Conservation (phyloP, 441 rosid genomes). For the Gossypium davidsonii region DNA sequence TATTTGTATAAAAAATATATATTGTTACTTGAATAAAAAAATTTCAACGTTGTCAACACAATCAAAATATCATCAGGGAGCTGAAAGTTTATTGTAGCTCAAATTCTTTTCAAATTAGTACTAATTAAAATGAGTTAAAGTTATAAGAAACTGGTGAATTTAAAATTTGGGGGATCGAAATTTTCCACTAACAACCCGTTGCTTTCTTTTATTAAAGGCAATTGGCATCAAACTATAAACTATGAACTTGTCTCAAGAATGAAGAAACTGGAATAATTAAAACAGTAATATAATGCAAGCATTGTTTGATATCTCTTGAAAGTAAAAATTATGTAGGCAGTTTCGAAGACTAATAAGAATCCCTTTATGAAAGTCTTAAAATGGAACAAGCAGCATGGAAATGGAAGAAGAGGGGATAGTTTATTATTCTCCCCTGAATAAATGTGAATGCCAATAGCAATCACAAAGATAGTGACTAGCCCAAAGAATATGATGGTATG, state of each 20-base stretch:
- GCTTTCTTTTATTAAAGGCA: neutral
- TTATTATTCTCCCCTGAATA: slow-evolving; percentile 24
- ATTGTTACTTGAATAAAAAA: no score
- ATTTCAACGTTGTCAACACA: no score
- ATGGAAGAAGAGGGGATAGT: neutral
- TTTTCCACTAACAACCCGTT: neutral
- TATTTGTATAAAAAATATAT: no score
- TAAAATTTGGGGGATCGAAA: neutral
- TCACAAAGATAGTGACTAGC: slow-evolving; percentile 53
- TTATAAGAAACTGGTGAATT: no score
- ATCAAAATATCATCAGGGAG: no score
- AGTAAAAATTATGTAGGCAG: no score
- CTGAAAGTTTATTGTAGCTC: no score
- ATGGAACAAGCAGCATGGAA: neutral
- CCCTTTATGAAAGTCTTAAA: neutral
- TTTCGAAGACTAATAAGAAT: no score
- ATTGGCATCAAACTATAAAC: neutral
- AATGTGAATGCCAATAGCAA: slow-evolving; percentile 43
- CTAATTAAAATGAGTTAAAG: no score
- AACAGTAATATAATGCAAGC: neutral
- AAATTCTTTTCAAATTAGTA: no score
- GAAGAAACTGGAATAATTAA: neutral
- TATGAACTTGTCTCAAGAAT: neutral
- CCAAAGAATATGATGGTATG: slow-evolving; percentile 64
- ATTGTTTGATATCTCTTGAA: neutral